Base-by-base conservation (phyloP, 176 grass and related monocot genomes). In the Carex cristatella region DNA sequence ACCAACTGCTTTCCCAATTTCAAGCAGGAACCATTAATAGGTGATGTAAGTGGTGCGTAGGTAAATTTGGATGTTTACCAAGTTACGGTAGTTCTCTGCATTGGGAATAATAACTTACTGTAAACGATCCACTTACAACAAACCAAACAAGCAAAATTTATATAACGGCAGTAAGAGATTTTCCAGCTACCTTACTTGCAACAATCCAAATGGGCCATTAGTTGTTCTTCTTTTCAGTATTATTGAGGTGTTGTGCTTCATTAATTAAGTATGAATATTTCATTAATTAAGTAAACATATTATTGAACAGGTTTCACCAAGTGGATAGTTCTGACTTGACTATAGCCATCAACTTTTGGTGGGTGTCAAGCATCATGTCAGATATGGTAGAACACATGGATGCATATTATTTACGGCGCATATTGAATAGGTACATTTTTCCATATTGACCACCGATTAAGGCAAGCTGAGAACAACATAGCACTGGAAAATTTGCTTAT, bases 281-380 rank as follows among this genome's bases (percentile, higher is more conserved):
- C 32, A 33, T 33, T 33, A 33, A 33, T 33, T 33, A 49, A 44
- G 49, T 55, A 31, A 53, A 76, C 27, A 32, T 31, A 69, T 81
- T 49, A 68, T 88, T 86, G 86, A 87, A 88, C 88, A 98, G 95
- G 95, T 98, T 90, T 86, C 95, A 98, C 71, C 95, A 98, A 91
- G 93, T 98, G 61, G 91, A 95, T 74, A 98, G 95, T 85, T 88
- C 91, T 85, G 93, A 95, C 91, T 92, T 98, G 86, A 98, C 93
- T 19, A 89, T 95, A 77, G 95, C 91, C 38, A 53, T 98, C 69
- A 98, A 98, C 57, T 98, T 95, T 88, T 98, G 95, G 93, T 98
- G 95, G 93, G 94, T 89, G 16, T 98, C 95, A 79, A 87, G 85
- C 66, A 89, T 94, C 85, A 95, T 95, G 93, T 84, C 86, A 46